Evolutionary conservation across 106 monocot genomes (phyloP), one percentile per base, ranked within the genome.

Genomic region (Iris macrosiphon): DNA sequence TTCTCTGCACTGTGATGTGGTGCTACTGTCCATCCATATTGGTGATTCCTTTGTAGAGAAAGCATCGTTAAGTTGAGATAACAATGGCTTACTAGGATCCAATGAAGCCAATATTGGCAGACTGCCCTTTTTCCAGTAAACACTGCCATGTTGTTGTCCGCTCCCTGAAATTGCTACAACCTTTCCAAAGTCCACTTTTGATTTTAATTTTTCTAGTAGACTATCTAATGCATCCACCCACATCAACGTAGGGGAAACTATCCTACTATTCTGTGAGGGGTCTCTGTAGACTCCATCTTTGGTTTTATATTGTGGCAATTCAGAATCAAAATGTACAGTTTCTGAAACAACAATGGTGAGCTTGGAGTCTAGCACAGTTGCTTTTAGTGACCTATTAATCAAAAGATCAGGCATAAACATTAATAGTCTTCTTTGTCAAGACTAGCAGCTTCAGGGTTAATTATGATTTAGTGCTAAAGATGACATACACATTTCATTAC

Each of bases 111-210:
- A 59, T 4, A 39, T 66, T 13, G 49, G 65, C 8, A 54, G 50
- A 49, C 82, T 67, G 7, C 83, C 86, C 63, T 87, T 86, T 67
- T 80, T 96, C 96, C 96, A 96, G 51, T 90, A 90, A 41, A 90
- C 96, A 63, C 86, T 96, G 14, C 90, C 96, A 70, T 96, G 96
- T 71, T 96, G 96, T 50, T 96, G 96, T 18, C 90, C 96, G 40
- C 96, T 96, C 15, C 96, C 96, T n/a, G 96, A 90, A 48, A 96
- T 55, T 24, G 96, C 82, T 15, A 57, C 49, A 46, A 96, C 65
- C 63, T 65, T 86, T 31, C 59, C 48, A 18, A 82, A 96, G 35
- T 86, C 74, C 18, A 96, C 63, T 43, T 75, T 87, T 10, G 71
- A 43, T 47, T 67, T 74, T 45, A 96, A 44, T 31, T 86, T 96